Base-by-base conservation (phyloP, 306 rosid species). In the Medicago truncatula region DNA sequence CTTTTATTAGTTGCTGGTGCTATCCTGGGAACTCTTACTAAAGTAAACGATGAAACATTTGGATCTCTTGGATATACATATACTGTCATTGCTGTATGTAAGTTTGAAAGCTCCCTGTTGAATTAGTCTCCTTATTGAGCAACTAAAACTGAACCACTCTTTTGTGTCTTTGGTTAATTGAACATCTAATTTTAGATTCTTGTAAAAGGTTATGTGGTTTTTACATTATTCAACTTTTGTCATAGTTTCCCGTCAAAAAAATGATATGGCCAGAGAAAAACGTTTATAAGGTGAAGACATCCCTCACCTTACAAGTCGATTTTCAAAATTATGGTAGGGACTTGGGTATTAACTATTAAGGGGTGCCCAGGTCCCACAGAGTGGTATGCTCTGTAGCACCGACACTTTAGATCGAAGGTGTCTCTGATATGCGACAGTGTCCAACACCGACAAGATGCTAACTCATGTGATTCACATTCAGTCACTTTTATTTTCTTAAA, bases 1-100 rank as follows among this genome's bases (percentile, higher is more conserved):
- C 87, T 92, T 82, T 78, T 92, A 59, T 82, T 92, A 73, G 92
- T 89, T 74, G 96, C 97, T 41, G 97, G 97, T 73, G 93, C 91
- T 80, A 83, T 88, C 80, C 77, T 92, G 77, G 97, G 97, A 80
- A 85, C 86, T 69, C 92, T 92, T 60, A 85, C 96, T 40, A 83
- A 83, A 86, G 86, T 88, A 81, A 86, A 84, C 52, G 97, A 92
- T 36, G 89, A 85, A 75, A 67, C 93, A 58, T 88, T 92, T 70
- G 97, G 93, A 43, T 76, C 85, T 75, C 85, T 82, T 39, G 95
- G 96, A 71, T 89, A 92, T 78, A 86, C 93, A 25, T 89, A 82
- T 57, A 85, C 96, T 7, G 96, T 92, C 77, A 92, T 92, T 52
- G 95, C 96, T 67, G 92, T 92, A 21, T 89, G 97, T 92, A 83